phyloP scores from a whole-genome alignment of 495 filamentous ascomycete genomes.

The Penicillium herquei region DNA sequence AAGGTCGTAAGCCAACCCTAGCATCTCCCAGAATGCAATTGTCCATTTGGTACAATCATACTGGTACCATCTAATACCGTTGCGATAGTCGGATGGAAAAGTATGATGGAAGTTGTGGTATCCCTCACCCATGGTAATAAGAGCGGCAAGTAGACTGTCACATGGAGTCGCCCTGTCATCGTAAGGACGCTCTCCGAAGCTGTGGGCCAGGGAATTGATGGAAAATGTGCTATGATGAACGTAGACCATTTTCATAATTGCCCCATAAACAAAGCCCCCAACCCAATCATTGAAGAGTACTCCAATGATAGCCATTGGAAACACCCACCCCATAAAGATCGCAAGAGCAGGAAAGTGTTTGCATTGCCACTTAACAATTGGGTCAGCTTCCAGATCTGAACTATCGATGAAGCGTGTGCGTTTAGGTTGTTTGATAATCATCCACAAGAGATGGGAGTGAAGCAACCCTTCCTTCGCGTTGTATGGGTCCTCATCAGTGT shows the following conservation, averaged over 20 bases:
- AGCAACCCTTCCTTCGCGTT: neutral
- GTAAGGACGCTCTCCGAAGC: constrained; percentile 29
- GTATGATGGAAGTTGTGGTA: constrained; percentile 35
- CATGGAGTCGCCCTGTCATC: constrained; percentile 22
- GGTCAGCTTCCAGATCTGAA: constrained; percentile 28
- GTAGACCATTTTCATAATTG: neutral
- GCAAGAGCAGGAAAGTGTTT: constrained; percentile 18
- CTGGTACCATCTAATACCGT: constrained; percentile 30
- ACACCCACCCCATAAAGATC: no score
- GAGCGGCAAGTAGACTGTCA: constrained; percentile 23
- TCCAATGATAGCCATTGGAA: constrained; percentile 26
- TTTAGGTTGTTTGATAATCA: neutral
- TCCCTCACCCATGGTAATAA: constrained; percentile 28
- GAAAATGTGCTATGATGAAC: constrained; percentile 29
- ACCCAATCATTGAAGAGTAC: constrained; percentile 23
- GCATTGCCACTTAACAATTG: constrained; percentile 27
- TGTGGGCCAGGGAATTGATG: constrained; percentile 32
- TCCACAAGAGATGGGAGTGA: neutral
- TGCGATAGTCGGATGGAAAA: constrained; percentile 33
- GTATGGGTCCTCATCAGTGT: neutral
- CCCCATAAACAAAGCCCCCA: constrained; percentile 6
- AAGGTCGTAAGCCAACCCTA: constrained; percentile 26
- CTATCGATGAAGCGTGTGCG: constrained; percentile 14
- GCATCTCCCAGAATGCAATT: constrained; percentile 22
- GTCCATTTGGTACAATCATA: constrained; percentile 27